A percentile compares a stretch with the other conserved stretches of the same genome.
Conservation (phyloP, 805 yeast genomes). For the Yamadazyma kitorensis region DNA sequence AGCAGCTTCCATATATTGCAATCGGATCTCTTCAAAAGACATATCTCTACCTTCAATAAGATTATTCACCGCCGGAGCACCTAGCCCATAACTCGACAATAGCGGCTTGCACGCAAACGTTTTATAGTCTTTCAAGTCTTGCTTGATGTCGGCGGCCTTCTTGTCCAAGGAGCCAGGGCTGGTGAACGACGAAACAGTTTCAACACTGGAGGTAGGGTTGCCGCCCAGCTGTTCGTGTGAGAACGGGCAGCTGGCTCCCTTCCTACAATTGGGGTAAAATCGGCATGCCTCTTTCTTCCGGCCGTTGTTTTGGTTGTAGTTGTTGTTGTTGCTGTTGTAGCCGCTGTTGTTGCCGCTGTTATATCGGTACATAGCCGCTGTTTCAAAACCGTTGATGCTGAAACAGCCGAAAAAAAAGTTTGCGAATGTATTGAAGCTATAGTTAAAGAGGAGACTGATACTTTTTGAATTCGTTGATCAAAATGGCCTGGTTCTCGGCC, state of each 20-base stretch:
- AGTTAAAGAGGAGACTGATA: too few relatives aligned
- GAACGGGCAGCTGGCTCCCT: conserved; percentile 26
- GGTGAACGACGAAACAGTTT: conserved; percentile 13
- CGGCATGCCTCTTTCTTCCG: conserved; percentile 10
- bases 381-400: too few relatives aligned
- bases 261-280: conserved; percentile 22
- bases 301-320: conserved; percentile 3
- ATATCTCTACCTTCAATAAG: conserved; percentile 51
- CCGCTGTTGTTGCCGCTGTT: conserved; percentile 1
- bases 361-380: conserved; percentile 9
- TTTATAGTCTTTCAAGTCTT: conserved; percentile 20
- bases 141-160: conserved; percentile 18
- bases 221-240: conserved; percentile 14
- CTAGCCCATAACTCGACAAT: conserved; percentile 49
- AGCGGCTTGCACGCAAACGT: conserved; percentile 28
- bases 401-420: neutral
- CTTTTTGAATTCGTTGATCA: conserved; percentile 13
- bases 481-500: conserved; percentile 34
- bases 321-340: conserved; percentile 1
- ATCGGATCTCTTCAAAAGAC: conserved; percentile 52
- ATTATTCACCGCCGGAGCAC: conserved; percentile 46
- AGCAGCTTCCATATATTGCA: conserved; percentile 43
- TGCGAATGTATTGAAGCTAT: too few relatives aligned
- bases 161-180: conserved; percentile 13
- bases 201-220: conserved; percentile 1